Percentiles rank a stretch among this genome's conserved stretches.
Evolutionary conservation across 805 yeast genomes (phyloP).

Genomic region (Metschnikowia sp.): DNA sequence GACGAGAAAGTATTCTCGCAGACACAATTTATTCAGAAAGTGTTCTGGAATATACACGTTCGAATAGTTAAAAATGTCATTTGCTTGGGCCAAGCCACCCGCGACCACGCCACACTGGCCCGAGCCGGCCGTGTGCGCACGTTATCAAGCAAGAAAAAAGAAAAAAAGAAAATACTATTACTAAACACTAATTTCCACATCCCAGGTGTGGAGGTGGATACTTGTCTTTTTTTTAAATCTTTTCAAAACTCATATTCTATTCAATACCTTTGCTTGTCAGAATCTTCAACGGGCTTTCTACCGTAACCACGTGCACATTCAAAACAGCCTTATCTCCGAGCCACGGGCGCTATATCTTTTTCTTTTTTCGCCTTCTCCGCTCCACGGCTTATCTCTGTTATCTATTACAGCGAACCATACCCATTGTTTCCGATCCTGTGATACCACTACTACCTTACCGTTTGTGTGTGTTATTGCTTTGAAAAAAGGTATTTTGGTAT

Average conservation of each 20-base stretch:
- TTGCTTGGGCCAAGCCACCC: not conserved
- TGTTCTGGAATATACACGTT: too few relatives aligned
- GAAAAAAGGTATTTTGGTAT: too few relatives aligned
- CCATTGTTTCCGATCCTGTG: not conserved
- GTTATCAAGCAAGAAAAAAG: not conserved
- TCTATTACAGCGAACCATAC: not conserved
- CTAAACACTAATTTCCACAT: not conserved
- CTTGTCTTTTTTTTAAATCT: not conserved
- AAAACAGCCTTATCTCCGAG: not conserved
- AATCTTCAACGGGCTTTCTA: not conserved
- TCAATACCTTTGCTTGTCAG: not conserved
- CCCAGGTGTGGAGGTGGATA: not conserved
- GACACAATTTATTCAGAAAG: too few relatives aligned
- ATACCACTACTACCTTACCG: not conserved
- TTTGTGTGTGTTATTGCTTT: too few relatives aligned
- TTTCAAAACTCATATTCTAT: too few relatives aligned
- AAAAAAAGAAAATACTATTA: not conserved
- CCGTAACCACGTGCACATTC: too few relatives aligned
- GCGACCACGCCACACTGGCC: constrained; percentile 1
- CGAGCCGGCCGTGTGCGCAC: constrained; percentile 4
- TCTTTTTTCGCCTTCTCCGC: constrained; percentile 1
- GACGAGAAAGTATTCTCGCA: too few relatives aligned
- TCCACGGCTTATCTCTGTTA: constrained; percentile 9
- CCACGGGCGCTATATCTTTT: not conserved
- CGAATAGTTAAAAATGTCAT: too few relatives aligned